Base-by-base conservation (phyloP, 768 basidiomycete genomes). In the Thelephora aurantiotincta region DNA sequence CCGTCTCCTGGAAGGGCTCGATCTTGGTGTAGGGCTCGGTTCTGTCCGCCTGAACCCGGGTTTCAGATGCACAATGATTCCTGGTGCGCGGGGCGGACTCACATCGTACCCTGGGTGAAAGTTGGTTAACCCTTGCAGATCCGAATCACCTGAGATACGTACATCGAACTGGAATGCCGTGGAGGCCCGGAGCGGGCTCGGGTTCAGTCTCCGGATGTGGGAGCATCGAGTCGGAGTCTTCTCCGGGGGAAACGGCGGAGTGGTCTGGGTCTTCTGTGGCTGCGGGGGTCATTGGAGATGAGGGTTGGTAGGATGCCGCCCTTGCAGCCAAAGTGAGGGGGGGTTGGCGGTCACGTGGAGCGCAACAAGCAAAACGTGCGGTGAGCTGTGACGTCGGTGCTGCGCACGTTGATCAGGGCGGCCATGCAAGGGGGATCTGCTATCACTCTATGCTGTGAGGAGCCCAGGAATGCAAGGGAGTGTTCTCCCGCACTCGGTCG, bases 21-120 rank as follows among this genome's bases (percentile, higher is more conserved):
- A 87, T 90, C 49, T 79, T 74, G 16, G 87, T 90, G 58, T 90
- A 90, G 9, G 87, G 56, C 61, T 90, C 87, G 43, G 81, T 79
- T 53, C 85, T 78, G 65, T 90, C 77, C 49, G 88, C 88, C 86
- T 90, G 52, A 13, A 44, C 33, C 35, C 33, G 20, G 12, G 48
- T 16, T 33, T 19, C 11, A 22, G 22, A 23, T 7, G n/a, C 18
- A 16, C 1, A 33, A 23, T 6, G 26, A 13, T 22, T 4, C 33
- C 6, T 44, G 30, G 45, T 35, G 36, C 3, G 34, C 19, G 45
- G 12, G 12, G 2, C 33, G 35, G 47, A 78, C 85, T 55, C 68
- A 89, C 85, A 70, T 88, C 85, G 67, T 83, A 89, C 86, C 85
- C 85, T 87, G 51, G 35, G 33, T 36, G 33, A 43, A 41, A 38